These are phyloP conservation scores for Komagataea norvegica DNA, from an alignment of 1,139 yeast species.

Conservation along the genomic window DNA sequence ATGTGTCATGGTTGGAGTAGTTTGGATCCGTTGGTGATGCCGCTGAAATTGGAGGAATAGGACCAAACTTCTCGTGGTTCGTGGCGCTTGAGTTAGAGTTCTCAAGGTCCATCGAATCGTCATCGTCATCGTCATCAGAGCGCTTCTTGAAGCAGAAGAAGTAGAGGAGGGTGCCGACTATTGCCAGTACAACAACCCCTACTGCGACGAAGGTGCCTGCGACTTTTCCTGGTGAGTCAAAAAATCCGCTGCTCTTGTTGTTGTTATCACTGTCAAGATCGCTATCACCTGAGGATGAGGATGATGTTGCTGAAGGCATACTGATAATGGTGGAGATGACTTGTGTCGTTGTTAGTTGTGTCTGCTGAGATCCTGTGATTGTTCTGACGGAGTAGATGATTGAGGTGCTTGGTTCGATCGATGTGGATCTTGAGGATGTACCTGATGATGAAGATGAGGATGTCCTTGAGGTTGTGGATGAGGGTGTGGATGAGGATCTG, in stretches of 20 bases:
- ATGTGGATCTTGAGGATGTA: too few relatives aligned
- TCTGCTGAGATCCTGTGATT: slow-evolving; percentile 26
- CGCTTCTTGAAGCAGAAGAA: slow-evolving; percentile 22
- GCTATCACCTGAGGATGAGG: neutral
- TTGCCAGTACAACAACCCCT: slow-evolving; percentile 28
- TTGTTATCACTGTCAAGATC: neutral
- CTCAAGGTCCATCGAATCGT: slow-evolving; percentile 12
- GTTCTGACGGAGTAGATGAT: slow-evolving; percentile 28
- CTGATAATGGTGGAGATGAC: slow-evolving; percentile 26
- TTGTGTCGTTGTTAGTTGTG: slow-evolving; percentile 25
- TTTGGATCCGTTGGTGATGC: too few relatives aligned
- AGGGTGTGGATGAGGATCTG: neutral
- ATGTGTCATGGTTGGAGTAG: too few relatives aligned
- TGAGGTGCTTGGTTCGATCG: slow-evolving; percentile 22
- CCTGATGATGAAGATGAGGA: slow-evolving; percentile 3
- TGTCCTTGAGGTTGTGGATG: slow-evolving; percentile 7
- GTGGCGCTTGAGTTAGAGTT: slow-evolving; percentile 1
- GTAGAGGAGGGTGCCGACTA: slow-evolving; percentile 24
- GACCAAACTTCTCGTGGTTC: slow-evolving; percentile 7
- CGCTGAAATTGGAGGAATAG: too few relatives aligned
- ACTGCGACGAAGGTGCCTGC: slow-evolving; percentile 36
- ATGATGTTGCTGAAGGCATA: slow-evolving; percentile 14
- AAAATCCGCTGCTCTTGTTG: slow-evolving; percentile 24
- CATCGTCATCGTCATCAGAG: slow-evolving; percentile 28
- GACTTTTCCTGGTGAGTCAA: slow-evolving; percentile 35